Evolutionary conservation across 176 grass and related monocot species (phyloP).

Genomic region (Carex myosuroides): DNA sequence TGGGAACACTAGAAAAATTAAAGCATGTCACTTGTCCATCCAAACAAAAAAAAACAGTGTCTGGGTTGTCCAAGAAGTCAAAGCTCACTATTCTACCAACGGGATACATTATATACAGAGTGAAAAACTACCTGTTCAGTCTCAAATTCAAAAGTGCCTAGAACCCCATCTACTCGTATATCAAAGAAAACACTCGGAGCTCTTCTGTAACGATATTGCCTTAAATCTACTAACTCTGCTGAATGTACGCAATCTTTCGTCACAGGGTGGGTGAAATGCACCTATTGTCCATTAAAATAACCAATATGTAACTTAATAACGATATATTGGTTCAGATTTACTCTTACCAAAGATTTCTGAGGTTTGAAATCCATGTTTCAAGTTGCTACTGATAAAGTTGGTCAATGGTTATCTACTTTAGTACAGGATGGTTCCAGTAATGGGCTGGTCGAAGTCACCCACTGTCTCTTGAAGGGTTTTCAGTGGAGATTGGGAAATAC

Average conservation of each 20-base stretch:
- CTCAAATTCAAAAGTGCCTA: slow-evolving; percentile 98
- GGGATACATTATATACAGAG: not conserved
- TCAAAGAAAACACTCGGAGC: slow-evolving; percentile 88
- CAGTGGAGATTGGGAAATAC: not conserved
- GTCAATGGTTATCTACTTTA: not conserved
- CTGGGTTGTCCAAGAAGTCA: not conserved
- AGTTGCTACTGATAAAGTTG: not conserved
- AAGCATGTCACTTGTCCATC: not conserved
- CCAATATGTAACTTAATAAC: not conserved
- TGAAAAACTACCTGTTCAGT: slow-evolving; percentile 81
- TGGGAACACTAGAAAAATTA: not conserved
- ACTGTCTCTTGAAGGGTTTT: not conserved
- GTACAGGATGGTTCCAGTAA: not conserved
- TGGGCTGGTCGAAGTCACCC: not conserved
- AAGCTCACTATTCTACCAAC: not conserved
- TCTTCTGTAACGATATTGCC: slow-evolving; percentile 57
- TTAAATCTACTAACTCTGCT: slow-evolving; percentile 94
- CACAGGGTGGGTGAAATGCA: slow-evolving; percentile 97
- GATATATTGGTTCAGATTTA: not conserved
- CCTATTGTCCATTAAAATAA: slow-evolving; percentile 41
- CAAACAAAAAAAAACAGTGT: not conserved
- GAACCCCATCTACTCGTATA: slow-evolving; percentile 96
- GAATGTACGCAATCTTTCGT: slow-evolving; percentile 98
- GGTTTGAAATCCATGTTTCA: not conserved
- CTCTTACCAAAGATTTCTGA: not conserved